These are phyloP conservation scores for Podaxis pistillaris DNA, from an alignment of 768 basidiomycete genomes.

Conservation along the genomic window DNA sequence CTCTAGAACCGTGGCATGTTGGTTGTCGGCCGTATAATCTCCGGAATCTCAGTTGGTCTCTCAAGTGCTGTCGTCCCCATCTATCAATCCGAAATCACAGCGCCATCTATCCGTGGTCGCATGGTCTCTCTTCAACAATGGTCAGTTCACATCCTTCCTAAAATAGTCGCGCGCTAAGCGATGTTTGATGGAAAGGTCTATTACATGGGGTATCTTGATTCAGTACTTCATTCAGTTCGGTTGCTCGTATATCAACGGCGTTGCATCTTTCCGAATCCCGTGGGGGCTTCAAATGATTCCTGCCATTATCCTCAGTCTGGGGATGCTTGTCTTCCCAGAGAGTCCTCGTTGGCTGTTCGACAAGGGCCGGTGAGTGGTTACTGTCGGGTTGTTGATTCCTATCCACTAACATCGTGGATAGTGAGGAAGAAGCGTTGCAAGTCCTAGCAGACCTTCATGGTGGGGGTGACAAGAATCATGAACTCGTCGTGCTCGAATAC, in stretches of 20 bases:
- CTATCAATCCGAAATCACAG: conserved; percentile 75
- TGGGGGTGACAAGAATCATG: conserved; percentile 51
- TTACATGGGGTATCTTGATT: conserved; percentile 76
- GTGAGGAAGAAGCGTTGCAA: conserved; percentile 62
- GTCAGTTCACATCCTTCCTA: conserved; percentile 21
- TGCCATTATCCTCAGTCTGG: conserved; percentile 62
- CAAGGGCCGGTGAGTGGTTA: conserved; percentile 41
- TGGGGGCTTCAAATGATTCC: conserved; percentile 83
- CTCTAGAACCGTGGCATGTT: conserved; percentile 70
- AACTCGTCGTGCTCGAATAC: conserved; percentile 68
- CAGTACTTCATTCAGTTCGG: conserved; percentile 79
- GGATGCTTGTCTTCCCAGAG: conserved; percentile 70
- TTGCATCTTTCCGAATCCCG: conserved; percentile 75
- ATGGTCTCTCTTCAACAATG: conserved; percentile 80
- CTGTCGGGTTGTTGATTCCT: not conserved
- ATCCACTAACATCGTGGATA: conserved; percentile 15
- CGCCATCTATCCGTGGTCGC: conserved; percentile 69
- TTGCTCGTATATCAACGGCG: conserved; percentile 68
- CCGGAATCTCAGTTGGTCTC: conserved; percentile 66
- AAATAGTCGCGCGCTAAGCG: not conserved
- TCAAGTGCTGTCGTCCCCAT: conserved; percentile 68
- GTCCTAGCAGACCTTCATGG: conserved; percentile 78
- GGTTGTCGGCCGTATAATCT: conserved; percentile 65
- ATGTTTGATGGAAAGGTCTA: conserved; percentile 35
- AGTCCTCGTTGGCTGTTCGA: conserved; percentile 75